Evolutionary conservation across 352 stramenopile species (phyloP).

Genomic region (Detonula confervacea): DNA sequence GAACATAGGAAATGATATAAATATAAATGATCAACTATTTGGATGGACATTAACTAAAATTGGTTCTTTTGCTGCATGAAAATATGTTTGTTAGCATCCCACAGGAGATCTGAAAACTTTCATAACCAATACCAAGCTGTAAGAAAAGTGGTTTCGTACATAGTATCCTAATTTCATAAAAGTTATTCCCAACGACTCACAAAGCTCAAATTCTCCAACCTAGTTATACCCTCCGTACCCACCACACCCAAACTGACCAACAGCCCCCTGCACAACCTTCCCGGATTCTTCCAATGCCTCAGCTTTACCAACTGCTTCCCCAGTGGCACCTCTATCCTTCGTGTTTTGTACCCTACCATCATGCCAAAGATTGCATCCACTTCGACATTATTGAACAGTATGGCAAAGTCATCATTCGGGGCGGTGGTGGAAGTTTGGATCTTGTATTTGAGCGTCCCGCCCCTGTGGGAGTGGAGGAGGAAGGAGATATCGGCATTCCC

Average conservation of each 20-base stretch:
- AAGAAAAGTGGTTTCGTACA: no score
- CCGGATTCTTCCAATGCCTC: constrained; percentile 51
- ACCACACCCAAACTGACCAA: constrained; percentile 30
- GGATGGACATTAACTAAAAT: no score
- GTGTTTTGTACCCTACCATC: constrained; percentile 23
- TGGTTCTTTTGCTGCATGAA: no score
- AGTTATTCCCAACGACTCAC: no score
- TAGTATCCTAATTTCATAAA: no score
- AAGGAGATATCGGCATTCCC: constrained; percentile 37
- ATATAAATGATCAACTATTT: no score
- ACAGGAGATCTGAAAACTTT: no score
- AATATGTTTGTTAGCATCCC: no score
- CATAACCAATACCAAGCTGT: no score
- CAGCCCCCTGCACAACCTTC: constrained; percentile 23
- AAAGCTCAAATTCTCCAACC: constrained; percentile 45
- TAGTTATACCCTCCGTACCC: constrained; percentile 29
- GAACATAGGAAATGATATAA: no score
- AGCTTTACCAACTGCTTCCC: constrained; percentile 43
- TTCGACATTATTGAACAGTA: constrained; percentile 39
- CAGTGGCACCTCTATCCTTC: constrained; percentile 23
- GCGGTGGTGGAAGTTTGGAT: constrained; percentile 36
- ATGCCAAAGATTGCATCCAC: constrained; percentile 37
- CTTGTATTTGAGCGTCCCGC: constrained; percentile 38
- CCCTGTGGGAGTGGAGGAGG: constrained; percentile 25
- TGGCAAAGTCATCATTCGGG: constrained; percentile 51